phyloP scores from a whole-genome alignment of 352 stramenopile species.

The Phytopythium kandeliae region DNA sequence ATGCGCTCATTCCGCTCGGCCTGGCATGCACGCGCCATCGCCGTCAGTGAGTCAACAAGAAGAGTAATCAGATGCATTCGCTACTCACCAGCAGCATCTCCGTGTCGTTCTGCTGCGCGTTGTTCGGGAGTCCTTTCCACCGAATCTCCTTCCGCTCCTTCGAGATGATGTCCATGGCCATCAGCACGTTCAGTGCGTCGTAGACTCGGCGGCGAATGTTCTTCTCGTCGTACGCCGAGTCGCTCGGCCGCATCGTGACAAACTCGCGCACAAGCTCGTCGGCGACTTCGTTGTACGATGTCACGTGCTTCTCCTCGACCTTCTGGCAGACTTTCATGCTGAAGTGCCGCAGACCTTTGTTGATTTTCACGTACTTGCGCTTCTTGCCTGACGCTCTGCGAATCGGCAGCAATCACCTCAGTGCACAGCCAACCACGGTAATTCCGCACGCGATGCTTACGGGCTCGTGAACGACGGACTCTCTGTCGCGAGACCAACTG shows the following conservation, averaged over 20 bases:
- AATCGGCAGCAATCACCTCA: neutral
- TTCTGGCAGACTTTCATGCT: conserved; percentile 96
- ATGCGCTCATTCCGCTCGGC: conserved; percentile 67
- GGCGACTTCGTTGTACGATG: conserved; percentile 94
- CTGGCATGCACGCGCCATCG: conserved; percentile 15
- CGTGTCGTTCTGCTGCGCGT: conserved; percentile 83
- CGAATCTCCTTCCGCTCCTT: conserved; percentile 95
- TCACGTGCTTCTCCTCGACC: conserved; percentile 95
- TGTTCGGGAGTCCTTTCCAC: conserved; percentile 79
- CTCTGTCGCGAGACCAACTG: conserved; percentile 5
- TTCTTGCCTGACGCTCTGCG: conserved; percentile 62
- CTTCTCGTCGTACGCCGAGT: conserved; percentile 90
- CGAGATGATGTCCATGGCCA: conserved; percentile 98
- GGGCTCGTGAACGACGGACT: conserved; percentile 58
- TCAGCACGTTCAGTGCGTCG: conserved; percentile 96
- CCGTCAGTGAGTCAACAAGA: neutral
- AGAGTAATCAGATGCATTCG: neutral
- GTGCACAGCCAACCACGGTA: neutral
- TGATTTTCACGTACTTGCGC: conserved; percentile 80
- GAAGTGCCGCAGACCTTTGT: conserved; percentile 93
- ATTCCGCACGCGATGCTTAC: conserved; percentile 19
- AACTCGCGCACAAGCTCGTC: conserved; percentile 92
- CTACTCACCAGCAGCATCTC: conserved; percentile 73
- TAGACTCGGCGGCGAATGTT: conserved; percentile 97
- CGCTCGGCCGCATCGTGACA: conserved; percentile 77